Percentiles rank a stretch among this genome's conserved stretches.
These are phyloP conservation scores for Cicer bijugum DNA, from an alignment of 306 rosid species.

Conservation along the genomic window DNA sequence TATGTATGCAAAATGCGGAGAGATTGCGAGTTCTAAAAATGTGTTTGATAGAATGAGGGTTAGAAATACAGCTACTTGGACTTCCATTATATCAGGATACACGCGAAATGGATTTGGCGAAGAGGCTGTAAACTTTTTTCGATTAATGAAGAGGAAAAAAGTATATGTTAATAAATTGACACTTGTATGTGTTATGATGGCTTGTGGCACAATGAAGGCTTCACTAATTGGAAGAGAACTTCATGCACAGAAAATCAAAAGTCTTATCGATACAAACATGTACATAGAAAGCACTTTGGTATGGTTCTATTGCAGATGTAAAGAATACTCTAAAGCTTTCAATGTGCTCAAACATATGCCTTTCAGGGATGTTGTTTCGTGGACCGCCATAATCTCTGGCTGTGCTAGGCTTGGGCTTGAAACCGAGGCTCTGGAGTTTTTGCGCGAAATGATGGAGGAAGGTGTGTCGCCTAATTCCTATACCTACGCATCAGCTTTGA, in stretches of 20 bases:
- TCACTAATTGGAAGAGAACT: conserved; percentile 70
- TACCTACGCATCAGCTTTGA: conserved; percentile 81
- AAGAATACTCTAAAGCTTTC: conserved; percentile 61
- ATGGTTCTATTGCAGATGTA: conserved; percentile 95
- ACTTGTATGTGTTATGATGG: conserved; percentile 70
- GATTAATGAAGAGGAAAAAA: conserved; percentile 64
- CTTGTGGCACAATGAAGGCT: conserved; percentile 75
- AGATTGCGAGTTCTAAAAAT: conserved; percentile 60
- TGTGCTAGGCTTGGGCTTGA: conserved; percentile 69
- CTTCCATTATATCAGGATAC: conserved; percentile 87
- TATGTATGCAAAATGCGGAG: conserved; percentile 93
- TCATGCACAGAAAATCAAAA: conserved; percentile 75
- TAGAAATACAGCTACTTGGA: conserved; percentile 91
- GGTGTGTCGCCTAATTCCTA: conserved; percentile 83
- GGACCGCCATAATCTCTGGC: conserved; percentile 97
- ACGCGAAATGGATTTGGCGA: conserved; percentile 78
- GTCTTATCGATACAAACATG: conserved; percentile 49
- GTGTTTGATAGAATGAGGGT: conserved; percentile 74
- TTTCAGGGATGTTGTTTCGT: conserved; percentile 77
- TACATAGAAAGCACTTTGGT: conserved; percentile 74
- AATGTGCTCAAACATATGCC: conserved; percentile 80
- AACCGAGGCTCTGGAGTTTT: conserved; percentile 71
- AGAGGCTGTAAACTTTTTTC: conserved; percentile 74
- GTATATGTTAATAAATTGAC: conserved; percentile 67
- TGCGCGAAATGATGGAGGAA: conserved; percentile 77